These are phyloP conservation scores for Vicia faba DNA, from an alignment of 306 rosid species.

Conservation along the genomic window DNA sequence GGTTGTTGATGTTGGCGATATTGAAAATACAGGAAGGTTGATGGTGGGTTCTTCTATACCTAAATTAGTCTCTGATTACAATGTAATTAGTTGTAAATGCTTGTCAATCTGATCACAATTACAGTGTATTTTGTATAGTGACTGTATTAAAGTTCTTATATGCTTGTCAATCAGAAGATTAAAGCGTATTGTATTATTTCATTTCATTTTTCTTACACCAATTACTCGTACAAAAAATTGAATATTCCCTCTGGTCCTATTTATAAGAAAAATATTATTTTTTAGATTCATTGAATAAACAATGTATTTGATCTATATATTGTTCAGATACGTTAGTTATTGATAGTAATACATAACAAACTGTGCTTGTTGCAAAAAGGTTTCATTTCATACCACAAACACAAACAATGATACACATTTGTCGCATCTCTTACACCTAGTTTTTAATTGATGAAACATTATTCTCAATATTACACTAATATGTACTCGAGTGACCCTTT, in stretches of 20 bases:
- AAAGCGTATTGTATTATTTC: neutral
- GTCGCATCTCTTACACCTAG: neutral
- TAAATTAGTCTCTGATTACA: constrained; percentile 48
- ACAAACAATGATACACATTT: neutral
- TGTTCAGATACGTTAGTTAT: too few relatives aligned
- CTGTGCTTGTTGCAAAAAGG: neutral
- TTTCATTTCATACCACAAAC: neutral
- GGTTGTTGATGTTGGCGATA: constrained; percentile 63
- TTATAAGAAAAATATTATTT: too few relatives aligned
- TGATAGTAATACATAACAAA: neutral
- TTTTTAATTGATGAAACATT: neutral
- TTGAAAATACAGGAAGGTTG: constrained; percentile 54
- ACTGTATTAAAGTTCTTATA: neutral
- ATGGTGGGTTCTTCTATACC: constrained; percentile 76
- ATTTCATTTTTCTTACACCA: neutral
- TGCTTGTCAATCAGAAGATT: too few relatives aligned
- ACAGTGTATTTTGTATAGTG: constrained; percentile 19
- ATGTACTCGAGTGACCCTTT: neutral
- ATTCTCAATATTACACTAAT: neutral
- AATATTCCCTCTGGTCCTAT: too few relatives aligned
- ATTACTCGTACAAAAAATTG: neutral
- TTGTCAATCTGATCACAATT: constrained; percentile 48
- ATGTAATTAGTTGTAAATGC: constrained; percentile 78
- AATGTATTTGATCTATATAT: too few relatives aligned
- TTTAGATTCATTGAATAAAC: too few relatives aligned